phyloP scores from a whole-genome alignment of 2,329 filamentous ascomycete species.

The Cladobotryum protrusum region DNA sequence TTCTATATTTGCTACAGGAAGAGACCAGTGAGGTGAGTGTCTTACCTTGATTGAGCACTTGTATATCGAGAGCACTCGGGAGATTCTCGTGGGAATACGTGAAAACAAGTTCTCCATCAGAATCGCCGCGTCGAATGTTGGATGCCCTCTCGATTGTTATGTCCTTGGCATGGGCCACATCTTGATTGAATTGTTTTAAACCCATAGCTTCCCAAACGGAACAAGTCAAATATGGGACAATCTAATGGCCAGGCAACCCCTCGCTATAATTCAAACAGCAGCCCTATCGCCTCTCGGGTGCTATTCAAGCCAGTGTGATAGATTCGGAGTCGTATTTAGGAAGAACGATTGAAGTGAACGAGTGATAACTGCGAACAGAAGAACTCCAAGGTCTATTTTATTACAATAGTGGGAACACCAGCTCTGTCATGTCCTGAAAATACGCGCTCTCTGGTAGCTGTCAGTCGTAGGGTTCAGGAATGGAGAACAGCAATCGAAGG shows the following conservation, averaged over 20 bases:
- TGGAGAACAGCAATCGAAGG: no score
- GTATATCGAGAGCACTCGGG: constrained; percentile 28
- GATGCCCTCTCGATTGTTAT: constrained; percentile 44
- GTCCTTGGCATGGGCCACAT: constrained; percentile 37
- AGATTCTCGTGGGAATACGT: constrained; percentile 34
- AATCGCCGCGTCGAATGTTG: constrained; percentile 54
- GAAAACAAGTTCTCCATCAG: constrained; percentile 68
- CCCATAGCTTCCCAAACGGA: constrained; percentile 44
- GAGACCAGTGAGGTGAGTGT: neutral
- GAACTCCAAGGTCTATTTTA: no score
- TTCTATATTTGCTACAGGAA: neutral
- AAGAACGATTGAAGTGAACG: no score
- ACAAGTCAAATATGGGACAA: neutral
- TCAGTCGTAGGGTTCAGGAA: no score
- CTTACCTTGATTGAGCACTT: constrained; percentile 30
- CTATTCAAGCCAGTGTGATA: no score
- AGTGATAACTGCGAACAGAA: no score
- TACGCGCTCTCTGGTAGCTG: no score
- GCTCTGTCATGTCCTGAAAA: no score
- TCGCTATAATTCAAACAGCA: neutral
- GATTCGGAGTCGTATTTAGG: no score
- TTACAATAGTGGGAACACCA: no score
- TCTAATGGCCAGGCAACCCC: neutral
- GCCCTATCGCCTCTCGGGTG: neutral
- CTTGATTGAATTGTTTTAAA: constrained; percentile 57